Evolutionary conservation across 805 yeast species (phyloP).

Genomic region (Saturnispora saitoi): DNA sequence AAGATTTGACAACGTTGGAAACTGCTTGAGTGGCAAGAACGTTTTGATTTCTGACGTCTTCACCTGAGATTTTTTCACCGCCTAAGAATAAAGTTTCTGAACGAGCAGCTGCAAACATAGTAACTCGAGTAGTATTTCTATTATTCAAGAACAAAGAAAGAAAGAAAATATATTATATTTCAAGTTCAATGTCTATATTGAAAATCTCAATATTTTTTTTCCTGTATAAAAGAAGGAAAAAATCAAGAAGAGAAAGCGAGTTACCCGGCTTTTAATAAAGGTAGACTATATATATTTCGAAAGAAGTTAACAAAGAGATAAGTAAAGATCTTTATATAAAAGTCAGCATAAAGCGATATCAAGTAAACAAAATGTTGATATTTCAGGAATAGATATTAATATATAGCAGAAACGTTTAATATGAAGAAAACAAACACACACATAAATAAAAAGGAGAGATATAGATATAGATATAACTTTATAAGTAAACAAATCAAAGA

Average conservation of each 20-base stretch:
- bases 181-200: no score
- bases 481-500: conserved; percentile 35
- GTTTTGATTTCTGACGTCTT: conserved; percentile 92
- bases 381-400: background rate
- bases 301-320: background rate
- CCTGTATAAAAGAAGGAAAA: background rate
- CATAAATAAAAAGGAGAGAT: conserved; percentile 9
- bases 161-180: background rate
- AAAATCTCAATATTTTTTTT: no score
- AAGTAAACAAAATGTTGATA: background rate
- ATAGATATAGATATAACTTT: conserved; percentile 8
- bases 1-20: conserved; percentile 79
- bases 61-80: conserved; percentile 93
- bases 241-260: background rate
- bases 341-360: background rate
- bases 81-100: conserved; percentile 92
- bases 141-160: background rate
- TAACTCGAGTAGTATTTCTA: background rate
- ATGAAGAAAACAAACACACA: conserved; percentile 1
- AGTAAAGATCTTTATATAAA: background rate
- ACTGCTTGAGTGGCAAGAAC: conserved; percentile 87
- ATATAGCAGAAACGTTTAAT: background rate
- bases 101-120: conserved; percentile 65
- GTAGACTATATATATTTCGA: no score
- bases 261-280: conserved; percentile 1